phyloP scores from a whole-genome alignment of 139 green algal genomes.

The Monoraphidium neglectum region DNA sequence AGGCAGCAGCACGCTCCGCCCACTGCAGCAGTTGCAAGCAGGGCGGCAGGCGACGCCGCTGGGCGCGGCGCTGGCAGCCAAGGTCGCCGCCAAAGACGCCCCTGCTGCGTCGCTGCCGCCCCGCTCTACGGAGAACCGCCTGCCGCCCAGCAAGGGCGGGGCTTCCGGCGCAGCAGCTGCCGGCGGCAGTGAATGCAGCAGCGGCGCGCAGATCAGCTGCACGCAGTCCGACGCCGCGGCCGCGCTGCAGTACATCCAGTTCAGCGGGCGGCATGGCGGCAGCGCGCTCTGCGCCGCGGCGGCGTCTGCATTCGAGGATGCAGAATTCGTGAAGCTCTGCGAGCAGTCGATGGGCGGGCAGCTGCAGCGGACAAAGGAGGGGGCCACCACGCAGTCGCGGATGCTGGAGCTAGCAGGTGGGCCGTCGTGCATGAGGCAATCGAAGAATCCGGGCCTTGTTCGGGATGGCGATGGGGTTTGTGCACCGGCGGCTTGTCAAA shows the following conservation, averaged over 20 bases:
- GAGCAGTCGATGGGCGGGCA: constrained; percentile 67
- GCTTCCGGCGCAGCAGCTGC: not conserved
- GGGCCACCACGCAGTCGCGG: constrained; percentile 74
- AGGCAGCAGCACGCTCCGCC: not conserved
- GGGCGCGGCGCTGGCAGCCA: not conserved
- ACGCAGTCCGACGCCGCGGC: not conserved
- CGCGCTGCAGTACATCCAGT: constrained; percentile 8
- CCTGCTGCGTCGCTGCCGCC: no score
- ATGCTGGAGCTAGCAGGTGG: constrained; percentile 81
- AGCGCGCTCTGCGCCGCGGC: constrained; percentile 40
- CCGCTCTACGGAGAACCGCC: no score
- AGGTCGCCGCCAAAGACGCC: not conserved
- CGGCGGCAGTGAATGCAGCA: no score
- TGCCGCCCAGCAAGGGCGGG: not conserved
- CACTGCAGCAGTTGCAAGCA: not conserved
- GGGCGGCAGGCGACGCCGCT: not conserved
- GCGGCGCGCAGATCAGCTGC: constrained; percentile 13
- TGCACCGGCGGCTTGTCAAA: no score
- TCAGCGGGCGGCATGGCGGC: not conserved
- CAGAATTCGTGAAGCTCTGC: constrained; percentile 48
- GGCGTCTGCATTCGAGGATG: constrained; percentile 65
- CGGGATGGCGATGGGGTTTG: no score
- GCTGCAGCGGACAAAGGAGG: constrained; percentile 81
- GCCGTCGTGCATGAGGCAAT: no score
- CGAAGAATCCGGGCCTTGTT: no score